Base-by-base conservation (phyloP, 2,329 filamentous ascomycete genomes). In the Tolypocladium tropicale region DNA sequence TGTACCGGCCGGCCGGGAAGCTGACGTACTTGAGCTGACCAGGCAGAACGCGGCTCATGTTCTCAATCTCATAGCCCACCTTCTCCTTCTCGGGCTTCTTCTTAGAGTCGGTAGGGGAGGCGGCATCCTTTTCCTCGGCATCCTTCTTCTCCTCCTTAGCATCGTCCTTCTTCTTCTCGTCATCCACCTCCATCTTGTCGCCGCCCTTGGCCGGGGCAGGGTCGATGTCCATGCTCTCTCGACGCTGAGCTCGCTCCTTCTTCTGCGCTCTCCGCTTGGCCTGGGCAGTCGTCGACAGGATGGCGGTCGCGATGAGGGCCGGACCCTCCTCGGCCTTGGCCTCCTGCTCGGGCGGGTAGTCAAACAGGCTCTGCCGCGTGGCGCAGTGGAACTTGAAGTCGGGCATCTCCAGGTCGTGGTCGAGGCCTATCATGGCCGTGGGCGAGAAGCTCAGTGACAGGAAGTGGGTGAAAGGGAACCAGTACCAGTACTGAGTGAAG, bases 401-500 rank as follows among this genome's bases (percentile, higher is more conserved):
- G 23, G 95, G 91, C 55, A 96, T 90, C 65, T 96, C 90, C 16
- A 99, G 81, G 67, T 96, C 90, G 67, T 95, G 88, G 68, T 99
- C 92, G 30, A 99, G 84, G 58, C 89, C 93, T 64, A 97, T 96
- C 67, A 99, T 89, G 1, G 94, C 89, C 1, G 95, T 99, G 1
- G 94, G 94, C n/a, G 90, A 91, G 74, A 99, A 97, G 66, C 90
- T 92, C 59, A 99, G 80, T 0, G 93, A 95, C 57, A 99, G 73
- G 83, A 99, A 99, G 74, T 99, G 94, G 33, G 94, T 95, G 66
- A 97, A 88, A 58, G 94, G 94, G 83, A 99, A 99, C 94, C 94
- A 99, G 78, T 99, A 99, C 94, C 94, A 99, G 78, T 99, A 99
- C 71, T 99, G 94, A 10, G 92, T 95, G 75, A 99, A 99, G 55